Base-by-base conservation (phyloP, 768 basidiomycete species). In the Holtermannia corniformis region DNA sequence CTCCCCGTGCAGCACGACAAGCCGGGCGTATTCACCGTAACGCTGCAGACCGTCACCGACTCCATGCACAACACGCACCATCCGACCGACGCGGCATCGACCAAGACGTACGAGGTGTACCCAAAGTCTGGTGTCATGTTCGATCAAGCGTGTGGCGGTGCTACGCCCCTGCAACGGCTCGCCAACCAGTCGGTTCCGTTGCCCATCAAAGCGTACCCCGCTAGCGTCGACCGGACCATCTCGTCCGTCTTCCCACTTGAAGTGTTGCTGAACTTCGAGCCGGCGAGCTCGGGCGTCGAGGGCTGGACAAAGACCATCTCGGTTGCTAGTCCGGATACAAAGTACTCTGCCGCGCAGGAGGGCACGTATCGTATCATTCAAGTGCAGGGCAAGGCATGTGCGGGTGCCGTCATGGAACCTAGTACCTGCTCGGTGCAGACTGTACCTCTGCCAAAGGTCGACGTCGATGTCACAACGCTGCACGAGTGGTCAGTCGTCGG, bases 391-490 rank as follows among this genome's bases (percentile, higher is more conserved):
- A 61, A 81, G 77, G n/a, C n/a, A n/a, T 96, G 91, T 63, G 75
- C 80, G 41, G 91, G 91, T 4, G 84, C 86, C 53, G 82, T 96
- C 1, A 75, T 88, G 41, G 84, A 86, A 45, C 88, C 90, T 0
- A 87, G 89, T 52, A 80, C 76, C 3, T 90, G 88, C 61, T 79
- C 75, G 52, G 86, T 92, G 4, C 53, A 65, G 54, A 50, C 65
- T 12, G 61, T 73, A 57, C 86, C 87, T 3, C 64, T 78, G 25
- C 91, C 91, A 2, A 81, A 80, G 2, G 86, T 88, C 21, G 84
- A 92, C 63, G 86, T 93, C 54, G 80, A 84, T 72, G 89, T 87
- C 82, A 86, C 83, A 61, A 83, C 83, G 47, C 85, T 92, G 54
- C 87, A 90, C 56, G 89, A 92, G 75, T 91, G 90, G 90, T 87